phyloP scores from a whole-genome alignment of 1,139 yeast genomes.

The Saccharomycopsis phalli region DNA sequence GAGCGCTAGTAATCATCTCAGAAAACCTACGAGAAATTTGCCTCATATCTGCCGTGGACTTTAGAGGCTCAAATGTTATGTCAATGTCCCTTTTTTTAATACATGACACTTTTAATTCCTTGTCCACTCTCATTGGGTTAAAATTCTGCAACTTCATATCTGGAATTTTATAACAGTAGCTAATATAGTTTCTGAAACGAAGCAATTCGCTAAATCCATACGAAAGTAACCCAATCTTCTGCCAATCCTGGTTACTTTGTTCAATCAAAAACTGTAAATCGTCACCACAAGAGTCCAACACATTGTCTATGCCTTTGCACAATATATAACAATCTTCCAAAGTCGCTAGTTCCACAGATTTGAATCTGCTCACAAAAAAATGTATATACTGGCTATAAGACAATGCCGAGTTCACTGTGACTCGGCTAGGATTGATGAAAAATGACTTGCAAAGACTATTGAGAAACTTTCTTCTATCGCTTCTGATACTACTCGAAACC shows the following conservation, averaged over 20 bases:
- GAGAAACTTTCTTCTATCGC: constrained; percentile 41
- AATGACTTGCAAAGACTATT: constrained; percentile 30
- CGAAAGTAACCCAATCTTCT: neutral
- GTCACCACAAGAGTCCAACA: constrained; percentile 7
- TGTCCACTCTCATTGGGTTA: constrained; percentile 11
- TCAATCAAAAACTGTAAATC: constrained; percentile 10
- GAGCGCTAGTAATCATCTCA: too few relatives aligned
- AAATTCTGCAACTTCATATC: constrained; percentile 7
- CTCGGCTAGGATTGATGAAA: constrained; percentile 26
- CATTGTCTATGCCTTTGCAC: constrained; percentile 22
- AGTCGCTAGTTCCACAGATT: constrained; percentile 31
- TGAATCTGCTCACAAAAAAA: constrained; percentile 35
- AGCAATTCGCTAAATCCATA: constrained; percentile 4
- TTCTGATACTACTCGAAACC: constrained; percentile 35
- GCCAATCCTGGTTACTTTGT: neutral
- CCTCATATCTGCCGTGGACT: too few relatives aligned
- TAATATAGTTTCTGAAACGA: neutral
- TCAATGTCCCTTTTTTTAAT: neutral
- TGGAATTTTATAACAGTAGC: constrained; percentile 3
- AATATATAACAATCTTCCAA: constrained; percentile 34
- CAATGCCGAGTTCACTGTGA: constrained; percentile 19
- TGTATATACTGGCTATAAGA: constrained; percentile 28
- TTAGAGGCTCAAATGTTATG: constrained; percentile 1
- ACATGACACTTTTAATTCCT: constrained; percentile 4
- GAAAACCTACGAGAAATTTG: neutral